phyloP scores from a whole-genome alignment of 768 basidiomycete species.

The Cystobasidium ongulense region DNA sequence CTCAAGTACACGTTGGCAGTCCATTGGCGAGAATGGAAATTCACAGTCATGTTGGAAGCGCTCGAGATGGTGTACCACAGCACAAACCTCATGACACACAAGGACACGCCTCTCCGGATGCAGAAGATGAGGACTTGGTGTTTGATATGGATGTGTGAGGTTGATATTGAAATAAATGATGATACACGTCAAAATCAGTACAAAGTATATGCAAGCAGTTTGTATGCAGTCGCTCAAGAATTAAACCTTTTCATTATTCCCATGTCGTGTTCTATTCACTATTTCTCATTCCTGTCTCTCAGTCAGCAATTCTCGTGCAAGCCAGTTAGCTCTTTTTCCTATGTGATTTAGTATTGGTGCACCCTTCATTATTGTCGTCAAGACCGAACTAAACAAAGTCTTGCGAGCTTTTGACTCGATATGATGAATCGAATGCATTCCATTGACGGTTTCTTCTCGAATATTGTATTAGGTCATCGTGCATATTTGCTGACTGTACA shows the following conservation, averaged over 20 bases:
- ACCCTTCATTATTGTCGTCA: too few relatives aligned
- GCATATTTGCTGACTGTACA: neutral
- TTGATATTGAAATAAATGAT: neutral
- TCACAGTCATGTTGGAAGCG: neutral
- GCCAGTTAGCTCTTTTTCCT: neutral
- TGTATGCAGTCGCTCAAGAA: neutral
- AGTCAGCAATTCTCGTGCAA: neutral
- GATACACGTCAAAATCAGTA: neutral
- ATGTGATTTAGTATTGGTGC: neutral
- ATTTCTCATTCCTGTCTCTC: neutral
- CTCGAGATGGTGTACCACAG: neutral
- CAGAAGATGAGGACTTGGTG: conserved; percentile 21
- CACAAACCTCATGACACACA: neutral
- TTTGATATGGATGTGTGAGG: conserved; percentile 28
- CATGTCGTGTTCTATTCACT: neutral
- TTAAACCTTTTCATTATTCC: neutral
- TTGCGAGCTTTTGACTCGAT: too few relatives aligned
- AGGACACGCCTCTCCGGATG: neutral
- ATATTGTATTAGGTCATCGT: too few relatives aligned
- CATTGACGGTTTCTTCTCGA: too few relatives aligned
- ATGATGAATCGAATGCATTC: too few relatives aligned
- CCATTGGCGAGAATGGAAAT: conserved; percentile 15
- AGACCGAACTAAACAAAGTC: too few relatives aligned
- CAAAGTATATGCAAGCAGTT: neutral
- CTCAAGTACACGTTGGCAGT: conserved; percentile 11